Conservation (phyloP, 768 basidiomycete species). For the Lactarius hatsudake region DNA sequence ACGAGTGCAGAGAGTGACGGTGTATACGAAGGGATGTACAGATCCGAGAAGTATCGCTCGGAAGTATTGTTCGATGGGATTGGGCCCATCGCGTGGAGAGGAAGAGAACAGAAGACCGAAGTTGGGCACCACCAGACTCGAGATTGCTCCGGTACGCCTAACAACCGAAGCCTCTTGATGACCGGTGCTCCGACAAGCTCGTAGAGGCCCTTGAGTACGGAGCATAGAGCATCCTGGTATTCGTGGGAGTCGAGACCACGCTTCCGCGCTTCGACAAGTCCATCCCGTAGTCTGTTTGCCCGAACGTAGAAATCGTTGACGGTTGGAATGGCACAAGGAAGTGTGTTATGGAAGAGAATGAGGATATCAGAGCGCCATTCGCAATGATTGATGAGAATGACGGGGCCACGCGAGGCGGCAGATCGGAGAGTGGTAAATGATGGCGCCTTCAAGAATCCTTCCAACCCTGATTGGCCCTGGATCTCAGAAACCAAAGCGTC, state of each 20-base stretch:
- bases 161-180: not conserved
- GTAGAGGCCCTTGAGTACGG: conserved; percentile 1
- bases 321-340: not conserved
- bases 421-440: conserved; percentile 6
- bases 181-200: not conserved
- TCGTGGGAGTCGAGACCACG: not conserved
- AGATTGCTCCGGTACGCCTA: conserved; percentile 2
- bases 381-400: conserved; percentile 10
- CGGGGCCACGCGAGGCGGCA: conserved; percentile 3
- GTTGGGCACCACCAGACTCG: conserved; percentile 5
- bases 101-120: conserved; percentile 5
- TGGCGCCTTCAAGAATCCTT: not conserved
- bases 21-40: conserved; percentile 20
- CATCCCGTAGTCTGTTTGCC: not conserved
- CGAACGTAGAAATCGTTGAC: not conserved
- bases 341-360: too few species aligned
- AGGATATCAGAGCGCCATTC: conserved; percentile 1
- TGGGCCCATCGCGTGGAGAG: conserved; percentile 14
- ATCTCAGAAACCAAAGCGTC: conserved; percentile 1
- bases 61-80: not conserved
- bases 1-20: conserved; percentile 17
- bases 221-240: not conserved
- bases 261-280: too few species aligned
- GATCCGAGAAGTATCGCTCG: conserved; percentile 1
- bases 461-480: not conserved